Conservation (phyloP, 306 rosid genomes). For the Cajanus cajan region DNA sequence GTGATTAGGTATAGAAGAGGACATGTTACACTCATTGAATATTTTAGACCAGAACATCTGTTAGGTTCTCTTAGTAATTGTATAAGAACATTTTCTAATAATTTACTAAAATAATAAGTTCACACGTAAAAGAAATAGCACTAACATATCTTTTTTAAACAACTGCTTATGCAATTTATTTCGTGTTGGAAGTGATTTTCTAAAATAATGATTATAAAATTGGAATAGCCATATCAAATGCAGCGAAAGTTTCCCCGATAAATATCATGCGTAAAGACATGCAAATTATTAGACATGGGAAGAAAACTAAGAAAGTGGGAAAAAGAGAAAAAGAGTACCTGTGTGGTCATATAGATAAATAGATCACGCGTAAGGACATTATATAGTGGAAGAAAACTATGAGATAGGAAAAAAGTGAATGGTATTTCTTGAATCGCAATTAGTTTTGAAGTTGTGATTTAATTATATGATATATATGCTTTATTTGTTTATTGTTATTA, state of each 20-base stretch:
- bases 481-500: too few species aligned
- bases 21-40: too few species aligned
- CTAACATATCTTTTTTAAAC: background rate
- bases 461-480: too few species aligned
- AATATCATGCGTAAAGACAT: background rate
- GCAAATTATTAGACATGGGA: background rate
- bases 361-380: background rate
- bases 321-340: background rate
- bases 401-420: background rate
- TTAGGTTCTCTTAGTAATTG: too few species aligned
- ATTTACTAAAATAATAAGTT: background rate
- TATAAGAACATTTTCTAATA: background rate
- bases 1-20: too few species aligned
- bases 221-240: background rate
- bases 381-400: background rate
- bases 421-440: too few species aligned
- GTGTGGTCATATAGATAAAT: background rate
- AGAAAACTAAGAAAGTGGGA: background rate
- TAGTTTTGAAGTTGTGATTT: too few species aligned
- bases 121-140: background rate
- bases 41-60: too few species aligned
- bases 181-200: background rate
- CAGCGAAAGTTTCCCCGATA: background rate
- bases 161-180: background rate
- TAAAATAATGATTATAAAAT: too few species aligned